Evolutionary conservation across 2,329 filamentous ascomycete genomes (phyloP), one percentile per base, ranked within the genome.

Genomic region (Graphilbum ipis-grandicollis): DNA sequence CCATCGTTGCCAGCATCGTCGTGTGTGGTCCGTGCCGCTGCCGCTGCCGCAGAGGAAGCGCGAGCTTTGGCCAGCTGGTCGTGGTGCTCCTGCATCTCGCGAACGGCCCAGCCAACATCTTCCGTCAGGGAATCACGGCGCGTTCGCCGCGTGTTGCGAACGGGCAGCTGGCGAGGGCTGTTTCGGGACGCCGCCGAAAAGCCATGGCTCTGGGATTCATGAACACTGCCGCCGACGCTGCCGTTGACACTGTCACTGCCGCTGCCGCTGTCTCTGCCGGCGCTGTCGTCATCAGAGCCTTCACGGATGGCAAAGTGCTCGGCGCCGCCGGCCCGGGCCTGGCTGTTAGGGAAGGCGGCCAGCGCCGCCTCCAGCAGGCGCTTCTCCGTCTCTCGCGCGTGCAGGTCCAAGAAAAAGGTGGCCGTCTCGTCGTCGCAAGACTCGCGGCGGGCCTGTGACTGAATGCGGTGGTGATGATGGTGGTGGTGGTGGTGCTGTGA

Each of bases 51-150:
- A 2, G 39, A 39, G 4, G 21, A 29, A 2, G 18, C 34, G 1
- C 39, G 40, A 31, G 64, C 63, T 46, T 65, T 57, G 42, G 74
- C 66, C 34, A 75, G 54, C 47, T 75, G 63, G 46, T 82, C 72
- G 36, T 75, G 79, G 54, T 88, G 79, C 47, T 76, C 69, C 46
- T 82, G 79, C 79, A 90, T 81, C 47, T 84, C 77, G 48, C 76
- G 70, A 49, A 90, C 66, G 51, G 84, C 83, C 75, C 80, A 88
- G 39, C 70, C 59, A 40, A 68, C 62, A 36, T 70, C 66, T 46
- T 74, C 64, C 35, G 71, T 68, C 2, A 72, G 76, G 33, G 72
- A 73, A 49, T 75, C 72, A 30, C 72, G 66, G 40, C 70, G 62
- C 19, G 52, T 47, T 8, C 48, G 49, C 29, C 48, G 39, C 3